These are phyloP conservation scores for Fraxinus ornus DNA, from an alignment of 305 asterid species.

Conservation along the genomic window DNA sequence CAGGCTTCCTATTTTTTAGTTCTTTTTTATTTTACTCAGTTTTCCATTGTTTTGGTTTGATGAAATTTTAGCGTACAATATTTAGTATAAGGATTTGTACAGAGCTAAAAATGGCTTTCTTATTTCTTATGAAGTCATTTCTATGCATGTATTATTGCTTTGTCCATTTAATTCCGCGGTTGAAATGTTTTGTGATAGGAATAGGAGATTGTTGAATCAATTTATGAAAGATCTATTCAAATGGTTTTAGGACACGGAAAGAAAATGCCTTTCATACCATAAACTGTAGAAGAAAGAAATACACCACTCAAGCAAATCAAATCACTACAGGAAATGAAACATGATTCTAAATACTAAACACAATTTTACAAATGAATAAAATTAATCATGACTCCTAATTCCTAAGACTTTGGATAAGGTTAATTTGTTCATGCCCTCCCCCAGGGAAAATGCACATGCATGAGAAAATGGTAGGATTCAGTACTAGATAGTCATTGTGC, in stretches of 20 bases:
- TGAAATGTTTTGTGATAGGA: neutral
- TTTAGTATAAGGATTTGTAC: neutral
- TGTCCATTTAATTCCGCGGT: neutral
- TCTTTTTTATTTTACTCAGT: neutral
- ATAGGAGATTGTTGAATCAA: neutral
- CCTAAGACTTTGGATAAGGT: neutral
- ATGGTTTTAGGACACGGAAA: neutral
- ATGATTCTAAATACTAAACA: neutral
- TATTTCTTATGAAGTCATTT: neutral
- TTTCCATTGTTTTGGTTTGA: neutral
- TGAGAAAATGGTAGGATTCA: neutral
- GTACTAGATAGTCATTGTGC: neutral
- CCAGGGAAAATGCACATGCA: neutral
- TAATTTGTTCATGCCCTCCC: conserved; percentile 7
- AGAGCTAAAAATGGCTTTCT: neutral
- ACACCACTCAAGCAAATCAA: neutral
- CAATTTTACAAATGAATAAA: neutral
- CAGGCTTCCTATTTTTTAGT: neutral
- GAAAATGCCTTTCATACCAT: neutral
- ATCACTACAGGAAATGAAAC: neutral
- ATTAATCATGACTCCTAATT: neutral
- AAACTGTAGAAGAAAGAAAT: neutral
- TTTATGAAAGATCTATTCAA: neutral
- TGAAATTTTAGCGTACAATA: neutral
- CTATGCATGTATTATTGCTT: neutral